These are phyloP conservation scores for Venustampulla echinocandica DNA, from an alignment of 495 filamentous ascomycete genomes.

Conservation along the genomic window DNA sequence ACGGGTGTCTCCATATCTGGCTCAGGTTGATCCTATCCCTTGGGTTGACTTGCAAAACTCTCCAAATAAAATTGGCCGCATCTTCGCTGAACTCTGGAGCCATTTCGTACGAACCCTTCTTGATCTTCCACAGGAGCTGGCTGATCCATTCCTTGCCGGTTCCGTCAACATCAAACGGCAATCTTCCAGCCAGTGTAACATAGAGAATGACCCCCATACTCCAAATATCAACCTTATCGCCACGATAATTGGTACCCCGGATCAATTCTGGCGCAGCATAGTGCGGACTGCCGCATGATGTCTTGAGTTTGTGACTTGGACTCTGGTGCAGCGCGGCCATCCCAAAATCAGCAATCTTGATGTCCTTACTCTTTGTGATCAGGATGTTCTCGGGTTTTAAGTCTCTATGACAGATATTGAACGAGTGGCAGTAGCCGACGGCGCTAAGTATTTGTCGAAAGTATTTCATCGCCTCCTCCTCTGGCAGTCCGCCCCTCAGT, in stretches of 20 bases:
- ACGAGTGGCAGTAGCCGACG: constrained; percentile 81
- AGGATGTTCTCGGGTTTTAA: constrained; percentile 97
- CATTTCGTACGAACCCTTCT: constrained; percentile 63
- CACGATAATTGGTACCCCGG: constrained; percentile 60
- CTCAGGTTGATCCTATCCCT: constrained; percentile 64
- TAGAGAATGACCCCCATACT: constrained; percentile 88
- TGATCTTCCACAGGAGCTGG: constrained; percentile 55
- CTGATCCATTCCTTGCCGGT: constrained; percentile 30
- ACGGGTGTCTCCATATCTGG: constrained; percentile 74
- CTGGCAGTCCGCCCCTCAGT: constrained; percentile 54
- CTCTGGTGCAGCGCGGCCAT: constrained; percentile 90
- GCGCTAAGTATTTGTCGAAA: constrained; percentile 93
- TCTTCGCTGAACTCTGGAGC: constrained; percentile 57
- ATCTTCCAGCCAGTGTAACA: constrained; percentile 64
- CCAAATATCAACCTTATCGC: constrained; percentile 84
- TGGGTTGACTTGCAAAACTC: constrained; percentile 68
- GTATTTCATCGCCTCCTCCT: constrained; percentile 71
- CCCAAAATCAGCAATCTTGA: constrained; percentile 95
- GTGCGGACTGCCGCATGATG: constrained; percentile 92
- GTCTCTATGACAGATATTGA: constrained; percentile 93
- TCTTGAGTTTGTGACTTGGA: constrained; percentile 60
- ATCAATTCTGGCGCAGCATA: constrained; percentile 93
- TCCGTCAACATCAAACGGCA: constrained; percentile 70
- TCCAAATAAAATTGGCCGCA: constrained; percentile 66
- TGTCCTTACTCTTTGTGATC: constrained; percentile 55